Evolutionary conservation across 1,139 yeast genomes (phyloP), one percentile per base, ranked within the genome.

Genomic region (Candida tetrigidarum): DNA sequence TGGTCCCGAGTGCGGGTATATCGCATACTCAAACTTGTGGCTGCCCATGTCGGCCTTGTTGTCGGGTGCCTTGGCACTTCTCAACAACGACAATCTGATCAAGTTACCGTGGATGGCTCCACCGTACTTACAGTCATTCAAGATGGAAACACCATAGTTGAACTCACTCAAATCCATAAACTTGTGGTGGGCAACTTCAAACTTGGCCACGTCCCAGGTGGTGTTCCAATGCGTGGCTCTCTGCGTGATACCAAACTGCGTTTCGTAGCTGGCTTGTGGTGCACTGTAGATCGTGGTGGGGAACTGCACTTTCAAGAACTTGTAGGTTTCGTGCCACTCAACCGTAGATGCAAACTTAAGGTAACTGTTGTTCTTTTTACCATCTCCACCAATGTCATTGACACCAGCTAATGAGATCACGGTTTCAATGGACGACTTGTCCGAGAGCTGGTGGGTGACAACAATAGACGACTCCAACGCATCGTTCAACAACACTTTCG

Each of bases 171-270:
- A 83, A 62, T 93, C 98, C 61, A 95, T 92, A 70, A 90, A 93
- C 61, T 89, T 88, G 66, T 93, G 98, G 57, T 87, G 92, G 56
- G 97, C 89, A 16, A 91, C 97, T 66, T 93, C 99, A 65, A 93
- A 93, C 65, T 91, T 91, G 49, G 98, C 98, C 34, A 85, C 86
- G 60, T 92, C 99, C 98, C 98, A 92, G 1, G 90, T 71, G 1
- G 98, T 92, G 62, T 93, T 93, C 69, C 76, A 92, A 64, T 92
- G 98, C 0, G 98, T 93, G 38, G 98, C 96, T 55, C 98, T 81
- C 56, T 80, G 83, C 11, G 96, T 93, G 42, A 87, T 68, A 48
- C 98, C 98, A 67, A 88, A 93, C 62, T 91, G 96, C 1, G 97
- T 91, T 64, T 93, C 99, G 63, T 89, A 93, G 45, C 82, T 81